Evolutionary conservation across 768 basidiomycete genomes (phyloP).

Genomic region (Exidia glandulosa): DNA sequence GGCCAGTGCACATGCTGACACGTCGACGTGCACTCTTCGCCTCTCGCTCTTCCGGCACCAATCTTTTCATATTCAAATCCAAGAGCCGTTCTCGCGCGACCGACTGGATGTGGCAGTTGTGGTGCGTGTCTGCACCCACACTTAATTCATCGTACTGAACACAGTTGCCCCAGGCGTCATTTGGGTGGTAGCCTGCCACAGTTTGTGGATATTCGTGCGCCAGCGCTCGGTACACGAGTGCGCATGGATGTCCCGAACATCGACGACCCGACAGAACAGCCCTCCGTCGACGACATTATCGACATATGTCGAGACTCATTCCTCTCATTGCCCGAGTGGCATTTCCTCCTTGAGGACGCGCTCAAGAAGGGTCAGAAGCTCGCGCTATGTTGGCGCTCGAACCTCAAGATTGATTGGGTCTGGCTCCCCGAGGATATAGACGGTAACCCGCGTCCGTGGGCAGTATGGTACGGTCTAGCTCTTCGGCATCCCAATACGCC

Average conservation of each 20-base stretch:
- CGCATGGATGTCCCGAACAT: constrained; percentile 54
- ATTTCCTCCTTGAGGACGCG: constrained; percentile 43
- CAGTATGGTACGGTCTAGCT: constrained; percentile 64
- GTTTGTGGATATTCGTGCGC: constrained; percentile 59
- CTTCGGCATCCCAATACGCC: constrained; percentile 40
- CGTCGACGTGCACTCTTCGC: constrained; percentile 33
- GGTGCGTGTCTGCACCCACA: constrained; percentile 30
- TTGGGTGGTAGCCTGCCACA: constrained; percentile 64
- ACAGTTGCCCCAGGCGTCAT: constrained; percentile 38
- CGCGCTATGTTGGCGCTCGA: constrained; percentile 69
- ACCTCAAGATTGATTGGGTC: constrained; percentile 76
- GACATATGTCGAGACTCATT: constrained; percentile 50
- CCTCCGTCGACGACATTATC: constrained; percentile 46
- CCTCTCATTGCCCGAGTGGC: constrained; percentile 46
- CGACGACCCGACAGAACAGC: constrained; percentile 26
- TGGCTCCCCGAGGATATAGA: constrained; percentile 59
- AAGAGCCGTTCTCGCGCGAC: constrained; percentile 67
- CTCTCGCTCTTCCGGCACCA: constrained; percentile 51
- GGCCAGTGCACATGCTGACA: constrained; percentile 32
- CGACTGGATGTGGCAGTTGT: constrained; percentile 88
- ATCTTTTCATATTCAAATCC: constrained; percentile 78
- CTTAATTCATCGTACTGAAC: background rate
- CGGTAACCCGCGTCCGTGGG: constrained; percentile 54
- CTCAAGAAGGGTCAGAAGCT: constrained; percentile 45
- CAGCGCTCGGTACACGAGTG: constrained; percentile 54